A percentile compares a stretch with the other conserved stretches of the same genome.
Conservation (phyloP, 352 stramenopile species). For the Pythium grandisporangium region DNA sequence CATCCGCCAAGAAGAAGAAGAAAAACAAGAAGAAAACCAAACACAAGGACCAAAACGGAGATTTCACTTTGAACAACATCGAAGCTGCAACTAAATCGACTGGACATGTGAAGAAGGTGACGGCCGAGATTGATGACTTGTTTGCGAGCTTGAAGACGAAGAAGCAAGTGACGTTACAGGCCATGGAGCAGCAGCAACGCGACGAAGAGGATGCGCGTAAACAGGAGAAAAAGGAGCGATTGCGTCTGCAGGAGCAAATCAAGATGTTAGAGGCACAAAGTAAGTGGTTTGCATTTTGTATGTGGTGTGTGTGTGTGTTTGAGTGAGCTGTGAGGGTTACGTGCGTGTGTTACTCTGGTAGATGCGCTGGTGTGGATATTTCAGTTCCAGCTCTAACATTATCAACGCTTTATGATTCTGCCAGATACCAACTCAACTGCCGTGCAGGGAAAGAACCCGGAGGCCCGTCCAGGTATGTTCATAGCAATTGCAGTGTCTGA, state of each 20-base stretch:
- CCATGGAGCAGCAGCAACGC: conserved; percentile 38
- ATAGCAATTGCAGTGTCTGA: background rate
- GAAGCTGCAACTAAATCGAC: background rate
- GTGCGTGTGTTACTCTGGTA: no score
- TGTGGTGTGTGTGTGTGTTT: background rate
- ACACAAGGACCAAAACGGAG: conserved; percentile 8
- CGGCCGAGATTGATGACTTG: conserved; percentile 66
- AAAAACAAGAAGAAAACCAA: conserved; percentile 63
- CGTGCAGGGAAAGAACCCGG: conserved; percentile 43
- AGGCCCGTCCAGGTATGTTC: conserved; percentile 55
- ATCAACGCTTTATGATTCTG: background rate
- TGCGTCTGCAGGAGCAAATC: conserved; percentile 66
- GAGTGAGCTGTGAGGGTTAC: background rate
- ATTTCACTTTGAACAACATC: background rate
- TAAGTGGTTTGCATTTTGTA: conserved; percentile 17
- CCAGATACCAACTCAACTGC: conserved; percentile 75
- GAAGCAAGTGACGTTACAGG: conserved; percentile 59
- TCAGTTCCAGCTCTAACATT: background rate
- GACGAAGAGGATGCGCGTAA: conserved; percentile 32
- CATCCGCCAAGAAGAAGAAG: conserved; percentile 14
- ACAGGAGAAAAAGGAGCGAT: conserved; percentile 43
- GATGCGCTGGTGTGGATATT: no score
- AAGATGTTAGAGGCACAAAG: conserved; percentile 75
- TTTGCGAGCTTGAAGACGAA: conserved; percentile 67
- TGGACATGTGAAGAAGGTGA: conserved; percentile 10